Conservation (phyloP, 306 rosid species). For the Malus orientalis region DNA sequence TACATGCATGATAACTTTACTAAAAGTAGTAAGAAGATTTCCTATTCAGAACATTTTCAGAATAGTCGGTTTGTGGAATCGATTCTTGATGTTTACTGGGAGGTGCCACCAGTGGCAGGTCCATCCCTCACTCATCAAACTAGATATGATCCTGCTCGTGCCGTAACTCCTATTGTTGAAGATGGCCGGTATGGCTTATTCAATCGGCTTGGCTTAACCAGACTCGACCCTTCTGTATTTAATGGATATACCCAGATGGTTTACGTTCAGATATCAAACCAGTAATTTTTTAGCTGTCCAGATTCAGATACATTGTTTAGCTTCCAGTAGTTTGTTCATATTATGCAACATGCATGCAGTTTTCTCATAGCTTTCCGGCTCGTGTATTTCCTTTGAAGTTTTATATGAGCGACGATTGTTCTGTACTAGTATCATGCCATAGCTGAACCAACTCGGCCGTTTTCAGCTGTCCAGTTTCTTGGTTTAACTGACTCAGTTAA, state of each 20-base stretch:
- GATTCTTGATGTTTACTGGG: constrained; percentile 94
- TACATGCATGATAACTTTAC: constrained; percentile 82
- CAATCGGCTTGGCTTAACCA: constrained; percentile 65
- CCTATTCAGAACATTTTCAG: constrained; percentile 67
- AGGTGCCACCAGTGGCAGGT: constrained; percentile 94
- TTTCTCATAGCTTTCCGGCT: constrained; percentile 1
- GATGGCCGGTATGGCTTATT: constrained; percentile 87
- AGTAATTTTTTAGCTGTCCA: constrained; percentile 32
- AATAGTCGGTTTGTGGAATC: constrained; percentile 82
- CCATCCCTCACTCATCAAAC: constrained; percentile 98
- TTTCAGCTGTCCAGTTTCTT: not conserved
- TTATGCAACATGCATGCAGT: constrained; percentile 6
- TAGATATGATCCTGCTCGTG: constrained; percentile 94
- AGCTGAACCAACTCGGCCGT: not conserved
- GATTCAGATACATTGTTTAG: constrained; percentile 24
- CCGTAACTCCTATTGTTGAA: constrained; percentile 70
- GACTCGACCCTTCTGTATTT: constrained; percentile 74
- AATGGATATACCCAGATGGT: constrained; percentile 98
- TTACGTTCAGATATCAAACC: constrained; percentile 79
- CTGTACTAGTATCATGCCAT: not conserved
- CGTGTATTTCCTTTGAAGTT: not conserved
- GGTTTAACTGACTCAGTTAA: not conserved
- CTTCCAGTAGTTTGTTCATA: constrained; percentile 20
- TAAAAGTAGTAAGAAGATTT: constrained; percentile 62
- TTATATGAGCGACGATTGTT: not conserved